Evolutionary conservation across 2,329 filamentous ascomycete species (phyloP).

Genomic region (Epichloe aotearoae): DNA sequence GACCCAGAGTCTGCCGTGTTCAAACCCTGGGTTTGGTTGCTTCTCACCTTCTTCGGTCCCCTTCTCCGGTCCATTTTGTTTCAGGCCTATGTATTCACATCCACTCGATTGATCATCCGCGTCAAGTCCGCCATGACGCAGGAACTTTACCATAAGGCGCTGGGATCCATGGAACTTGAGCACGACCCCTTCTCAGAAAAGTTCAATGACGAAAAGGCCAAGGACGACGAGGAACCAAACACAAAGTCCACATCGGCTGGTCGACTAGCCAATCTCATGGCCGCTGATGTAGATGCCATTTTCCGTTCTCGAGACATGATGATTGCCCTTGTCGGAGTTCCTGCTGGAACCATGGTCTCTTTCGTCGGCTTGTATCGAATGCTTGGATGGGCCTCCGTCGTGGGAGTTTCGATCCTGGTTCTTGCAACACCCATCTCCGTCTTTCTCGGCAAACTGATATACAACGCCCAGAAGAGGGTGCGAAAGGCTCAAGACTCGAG

Average conservation of each 20-base stretch:
- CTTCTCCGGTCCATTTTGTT: conserved; percentile 33
- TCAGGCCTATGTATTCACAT: conserved; percentile 45
- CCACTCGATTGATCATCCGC: conserved; percentile 42
- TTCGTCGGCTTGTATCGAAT: conserved; percentile 40
- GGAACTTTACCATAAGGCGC: conserved; percentile 42
- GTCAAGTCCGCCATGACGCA: conserved; percentile 44
- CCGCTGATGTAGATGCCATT: conserved; percentile 43
- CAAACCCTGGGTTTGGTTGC: conserved; percentile 39
- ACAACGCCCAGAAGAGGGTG: conserved; percentile 35
- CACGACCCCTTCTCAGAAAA: conserved; percentile 33
- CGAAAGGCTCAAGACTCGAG: conserved; percentile 42
- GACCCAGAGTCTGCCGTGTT: conserved; percentile 30
- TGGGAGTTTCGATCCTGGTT: conserved; percentile 36
- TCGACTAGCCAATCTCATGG: conserved; percentile 42
- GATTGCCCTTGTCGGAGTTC: conserved; percentile 30
- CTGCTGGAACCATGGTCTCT: conserved; percentile 33
- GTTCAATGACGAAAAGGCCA: conserved; percentile 13
- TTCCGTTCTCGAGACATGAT: conserved; percentile 38
- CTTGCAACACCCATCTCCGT: conserved; percentile 36
- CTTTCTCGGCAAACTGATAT: conserved; percentile 35
- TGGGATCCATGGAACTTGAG: conserved; percentile 42
- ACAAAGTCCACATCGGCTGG: conserved; percentile 32
- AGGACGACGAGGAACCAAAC: conserved; percentile 14
- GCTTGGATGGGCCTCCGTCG: conserved; percentile 41
- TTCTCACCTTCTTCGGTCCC: conserved; percentile 39